phyloP scores from a whole-genome alignment of 805 yeast genomes.

The Wickerhamomyces mucosus region DNA sequence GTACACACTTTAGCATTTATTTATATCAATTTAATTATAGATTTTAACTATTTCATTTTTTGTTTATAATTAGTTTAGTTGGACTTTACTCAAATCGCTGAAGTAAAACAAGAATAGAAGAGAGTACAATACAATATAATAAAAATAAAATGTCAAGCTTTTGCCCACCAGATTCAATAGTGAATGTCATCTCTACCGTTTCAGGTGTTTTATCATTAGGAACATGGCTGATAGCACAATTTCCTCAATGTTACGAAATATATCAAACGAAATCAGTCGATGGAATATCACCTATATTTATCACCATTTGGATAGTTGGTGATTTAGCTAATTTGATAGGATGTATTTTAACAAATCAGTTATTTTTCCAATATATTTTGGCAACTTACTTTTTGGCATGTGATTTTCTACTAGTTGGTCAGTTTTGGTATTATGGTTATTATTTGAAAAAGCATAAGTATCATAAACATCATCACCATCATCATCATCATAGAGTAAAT shows the following conservation, averaged over 20 bases:
- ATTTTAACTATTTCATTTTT: too few species aligned
- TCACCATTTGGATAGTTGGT: slow-evolving; percentile 34
- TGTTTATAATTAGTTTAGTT: too few species aligned
- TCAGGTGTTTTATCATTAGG: slow-evolving; percentile 37
- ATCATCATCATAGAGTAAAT: slow-evolving; percentile 7
- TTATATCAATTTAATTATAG: too few species aligned
- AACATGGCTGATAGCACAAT: slow-evolving; percentile 37
- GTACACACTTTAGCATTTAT: too few species aligned
- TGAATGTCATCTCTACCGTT: slow-evolving; percentile 20
- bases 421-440: slow-evolving; percentile 58
- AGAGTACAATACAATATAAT: too few species aligned
- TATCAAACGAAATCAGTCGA: slow-evolving; percentile 49
- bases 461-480: slow-evolving; percentile 26
- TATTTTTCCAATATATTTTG: slow-evolving; percentile 69
- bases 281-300: slow-evolving; percentile 44
- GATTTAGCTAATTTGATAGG: slow-evolving; percentile 51
- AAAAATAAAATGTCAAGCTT: slow-evolving; percentile 1
- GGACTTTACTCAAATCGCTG: too few species aligned
- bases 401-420: slow-evolving; percentile 59
- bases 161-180: slow-evolving; percentile 9
- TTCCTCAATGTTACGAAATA: slow-evolving; percentile 50
- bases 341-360: slow-evolving; percentile 65
- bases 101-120: too few species aligned
- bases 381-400: slow-evolving; percentile 67
- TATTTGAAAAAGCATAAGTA: slow-evolving; percentile 22